These are phyloP conservation scores for Agroathelia rolfsii DNA, from an alignment of 1,284 basidiomycete species.

Conservation along the genomic window DNA sequence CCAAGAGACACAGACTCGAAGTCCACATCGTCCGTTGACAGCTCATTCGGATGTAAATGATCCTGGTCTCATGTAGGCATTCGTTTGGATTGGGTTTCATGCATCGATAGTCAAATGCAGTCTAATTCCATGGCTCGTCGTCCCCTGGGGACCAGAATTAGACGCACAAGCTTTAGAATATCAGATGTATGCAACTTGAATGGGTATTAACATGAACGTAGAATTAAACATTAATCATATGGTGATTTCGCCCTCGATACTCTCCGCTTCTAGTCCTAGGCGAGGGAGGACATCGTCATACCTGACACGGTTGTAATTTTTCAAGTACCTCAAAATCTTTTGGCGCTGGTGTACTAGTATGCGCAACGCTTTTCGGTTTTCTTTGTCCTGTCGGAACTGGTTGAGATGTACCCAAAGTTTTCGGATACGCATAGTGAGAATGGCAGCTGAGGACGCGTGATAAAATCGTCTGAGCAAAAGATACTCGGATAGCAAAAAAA, in stretches of 20 bases:
- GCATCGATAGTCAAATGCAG: too few species aligned
- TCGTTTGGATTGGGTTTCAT: too few species aligned
- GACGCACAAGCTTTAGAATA: too few species aligned
- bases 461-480: slow-evolving; percentile 6
- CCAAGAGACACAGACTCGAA: too few species aligned
- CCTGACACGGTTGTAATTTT: slow-evolving; percentile 51
- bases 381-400: slow-evolving; percentile 65
- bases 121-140: too few species aligned
- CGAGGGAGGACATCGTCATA: slow-evolving; percentile 70
- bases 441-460: slow-evolving; percentile 49
- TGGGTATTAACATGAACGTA: too few species aligned
- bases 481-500: slow-evolving; percentile 1
- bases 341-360: slow-evolving; percentile 76
- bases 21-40: too few species aligned
- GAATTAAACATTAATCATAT: slow-evolving; percentile 28
- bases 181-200: too few species aligned
- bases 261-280: slow-evolving; percentile 68
- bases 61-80: too few species aligned
- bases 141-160: too few species aligned
- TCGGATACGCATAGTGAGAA: slow-evolving; percentile 81
- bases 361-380: slow-evolving; percentile 67
- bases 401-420: slow-evolving; percentile 71
- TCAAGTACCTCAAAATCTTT: slow-evolving; percentile 77
- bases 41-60: too few species aligned
- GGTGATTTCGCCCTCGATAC: slow-evolving; percentile 84